Base-by-base conservation (phyloP, 768 basidiomycete genomes). In the Calocybe gangraenosa region DNA sequence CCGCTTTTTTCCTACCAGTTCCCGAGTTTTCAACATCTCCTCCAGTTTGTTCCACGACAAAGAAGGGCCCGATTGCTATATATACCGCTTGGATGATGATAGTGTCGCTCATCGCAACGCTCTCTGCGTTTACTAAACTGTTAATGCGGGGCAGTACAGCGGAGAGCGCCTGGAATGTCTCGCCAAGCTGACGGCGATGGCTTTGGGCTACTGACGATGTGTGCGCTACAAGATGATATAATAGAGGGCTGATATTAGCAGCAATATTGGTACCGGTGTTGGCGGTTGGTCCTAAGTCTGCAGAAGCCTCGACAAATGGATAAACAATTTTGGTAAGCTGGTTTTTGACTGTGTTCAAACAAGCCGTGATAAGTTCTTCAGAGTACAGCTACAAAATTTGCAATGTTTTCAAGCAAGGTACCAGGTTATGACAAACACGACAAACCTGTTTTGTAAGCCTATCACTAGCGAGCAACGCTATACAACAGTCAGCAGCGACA, bases 31-130 rank as follows among this genome's bases (percentile, higher is more conserved):
- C 79, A 32, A 69, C 67, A 23, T 84, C 83, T 3, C 63, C 69
- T 0, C 72, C 68, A 10, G 71, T 68, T n/a, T 71, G 68, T 33
- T 91, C 90, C n/a, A 81, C 80, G 4, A 92, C 81, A 58, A 98
- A 98, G 62, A 98, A 93, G 0, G 95, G 94, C 6, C 89, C 90
- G 52, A 97, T 92, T 3, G 92, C 81, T 41, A 97, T 85, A 63
- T 95, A 98, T 3, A 96, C 88, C 0, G 85, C 83, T 53, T 90
- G 84, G 40, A 97, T 96, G 57, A 97, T 87, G 54, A 97, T 88
- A 0, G 81, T 65, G 50, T 98, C 96, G 1, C 89, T 88, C 84
- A 98, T 87, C 1, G 86, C 69, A 52, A 84, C 75, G 48, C 75
- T 71, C 58, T 87, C 84, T 1, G 83, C 78, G 38, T 77, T 79